A percentile compares a stretch with the other conserved stretches of the same genome.
Evolutionary conservation across 2,329 filamentous ascomycete genomes (phyloP).

Genomic region (Mycogone perniciosa): DNA sequence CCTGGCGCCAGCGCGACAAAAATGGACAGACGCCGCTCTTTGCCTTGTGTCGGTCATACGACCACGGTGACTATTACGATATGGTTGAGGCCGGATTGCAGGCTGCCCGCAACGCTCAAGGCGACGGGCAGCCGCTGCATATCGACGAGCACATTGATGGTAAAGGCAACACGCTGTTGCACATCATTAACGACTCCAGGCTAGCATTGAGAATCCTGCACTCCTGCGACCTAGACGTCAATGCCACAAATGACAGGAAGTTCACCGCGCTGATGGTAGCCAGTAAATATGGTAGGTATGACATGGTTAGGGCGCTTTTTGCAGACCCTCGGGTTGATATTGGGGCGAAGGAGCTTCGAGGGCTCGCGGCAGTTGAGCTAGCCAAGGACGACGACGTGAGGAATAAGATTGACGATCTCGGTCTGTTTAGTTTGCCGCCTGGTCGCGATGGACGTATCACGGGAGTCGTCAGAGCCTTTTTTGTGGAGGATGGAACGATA

Average conservation of each 20-base stretch:
- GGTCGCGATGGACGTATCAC: constrained; percentile 76
- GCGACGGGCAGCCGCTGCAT: constrained; percentile 73
- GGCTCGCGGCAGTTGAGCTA: constrained; percentile 88
- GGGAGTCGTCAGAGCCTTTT: constrained; percentile 89
- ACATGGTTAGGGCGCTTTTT: constrained; percentile 85
- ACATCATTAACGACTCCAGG: constrained; percentile 83
- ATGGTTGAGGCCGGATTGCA: constrained; percentile 83
- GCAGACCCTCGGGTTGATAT: constrained; percentile 82
- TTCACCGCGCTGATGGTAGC: constrained; percentile 97
- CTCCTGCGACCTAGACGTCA: constrained; percentile 89
- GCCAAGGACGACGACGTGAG: constrained; percentile 97
- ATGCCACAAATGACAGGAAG: constrained; percentile 87
- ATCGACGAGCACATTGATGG: constrained; percentile 86
- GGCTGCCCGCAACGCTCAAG: constrained; percentile 67
- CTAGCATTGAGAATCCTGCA: constrained; percentile 70
- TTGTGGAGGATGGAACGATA: constrained; percentile 92
- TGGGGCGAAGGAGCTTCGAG: constrained; percentile 74
- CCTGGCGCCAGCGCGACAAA: constrained; percentile 87
- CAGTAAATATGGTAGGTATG: constrained; percentile 93
- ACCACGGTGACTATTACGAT: constrained; percentile 74
- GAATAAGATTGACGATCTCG: constrained; percentile 91
- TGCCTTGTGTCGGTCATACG: constrained; percentile 89
- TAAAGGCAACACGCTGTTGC: constrained; percentile 92
- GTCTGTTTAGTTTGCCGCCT: constrained; percentile 69
- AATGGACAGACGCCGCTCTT: constrained; percentile 98